Conservation (phyloP, 1,139 yeast genomes). For the Yamadazyma sp. region DNA sequence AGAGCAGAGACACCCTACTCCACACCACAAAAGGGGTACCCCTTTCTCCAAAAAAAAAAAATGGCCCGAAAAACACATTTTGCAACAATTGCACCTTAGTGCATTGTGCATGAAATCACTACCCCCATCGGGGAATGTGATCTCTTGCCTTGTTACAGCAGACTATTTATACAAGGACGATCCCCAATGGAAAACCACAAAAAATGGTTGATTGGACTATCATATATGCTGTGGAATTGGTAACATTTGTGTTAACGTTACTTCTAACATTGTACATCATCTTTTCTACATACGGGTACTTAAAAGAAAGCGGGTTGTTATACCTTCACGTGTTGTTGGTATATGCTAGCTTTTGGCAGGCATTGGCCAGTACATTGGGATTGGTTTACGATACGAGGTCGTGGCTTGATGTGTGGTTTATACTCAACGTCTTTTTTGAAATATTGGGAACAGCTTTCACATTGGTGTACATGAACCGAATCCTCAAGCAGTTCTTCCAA, state of each 20-base stretch:
- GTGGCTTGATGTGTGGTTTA: slow-evolving; percentile 15
- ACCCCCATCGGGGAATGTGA: no score
- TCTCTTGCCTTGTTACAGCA: no score
- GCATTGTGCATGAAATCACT: no score
- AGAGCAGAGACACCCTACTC: no score
- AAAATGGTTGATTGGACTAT: slow-evolving; percentile 11
- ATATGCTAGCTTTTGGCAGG: slow-evolving; percentile 15
- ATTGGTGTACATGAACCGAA: slow-evolving; percentile 10
- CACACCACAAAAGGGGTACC: no score
- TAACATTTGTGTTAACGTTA: slow-evolving; percentile 8
- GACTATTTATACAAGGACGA: no score
- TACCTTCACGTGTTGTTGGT: slow-evolving; percentile 10
- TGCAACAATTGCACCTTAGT: slow-evolving; percentile 4
- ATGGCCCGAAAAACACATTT: no score
- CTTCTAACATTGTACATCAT: slow-evolving; percentile 10
- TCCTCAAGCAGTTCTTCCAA: slow-evolving; percentile 7
- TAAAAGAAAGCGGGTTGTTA: slow-evolving; percentile 8
- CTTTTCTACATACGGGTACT: slow-evolving; percentile 6
- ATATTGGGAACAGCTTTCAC: slow-evolving; percentile 13
- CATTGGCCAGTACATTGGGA: slow-evolving; percentile 12
- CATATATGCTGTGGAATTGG: slow-evolving; percentile 13
- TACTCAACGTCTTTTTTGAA: slow-evolving; percentile 14
- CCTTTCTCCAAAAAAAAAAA: no score
- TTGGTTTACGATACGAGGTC: slow-evolving; percentile 11
- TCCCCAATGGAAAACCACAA: no score